Evolutionary conservation across 257 asterid species (phyloP).

Genomic region (Orobanche coerulescens): DNA sequence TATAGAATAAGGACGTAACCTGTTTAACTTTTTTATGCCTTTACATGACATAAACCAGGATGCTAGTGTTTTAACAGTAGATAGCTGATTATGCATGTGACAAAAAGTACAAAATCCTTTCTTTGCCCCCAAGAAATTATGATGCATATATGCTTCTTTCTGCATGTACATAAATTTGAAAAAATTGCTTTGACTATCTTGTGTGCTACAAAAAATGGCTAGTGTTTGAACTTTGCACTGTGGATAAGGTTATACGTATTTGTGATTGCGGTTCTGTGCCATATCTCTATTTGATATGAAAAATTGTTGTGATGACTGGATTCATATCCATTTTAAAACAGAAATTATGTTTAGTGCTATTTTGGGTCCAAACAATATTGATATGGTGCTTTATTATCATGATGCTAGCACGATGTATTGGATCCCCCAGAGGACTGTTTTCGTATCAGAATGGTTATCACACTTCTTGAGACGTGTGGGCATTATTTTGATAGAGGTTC

Average conservation of each 20-base stretch:
- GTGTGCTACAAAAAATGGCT: not conserved
- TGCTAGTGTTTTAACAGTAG: not conserved
- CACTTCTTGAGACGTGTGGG: constrained; percentile 96
- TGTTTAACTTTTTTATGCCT: not conserved
- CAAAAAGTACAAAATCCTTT: not conserved
- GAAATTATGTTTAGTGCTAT: not conserved
- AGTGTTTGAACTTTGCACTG: not conserved
- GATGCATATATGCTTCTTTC: not conserved
- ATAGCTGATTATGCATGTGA: constrained; percentile 5
- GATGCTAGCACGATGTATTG: constrained; percentile 69
- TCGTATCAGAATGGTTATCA: constrained; percentile 86
- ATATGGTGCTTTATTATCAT: constrained; percentile 27
- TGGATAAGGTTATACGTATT: not conserved
- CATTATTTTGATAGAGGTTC: constrained; percentile 98
- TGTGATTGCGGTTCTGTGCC: not conserved
- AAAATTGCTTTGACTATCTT: not conserved
- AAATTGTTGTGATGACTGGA: constrained; percentile 5
- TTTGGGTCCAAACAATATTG: constrained; percentile 17
- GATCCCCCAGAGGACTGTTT: constrained; percentile 98
- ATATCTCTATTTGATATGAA: not conserved
- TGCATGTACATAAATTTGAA: not conserved
- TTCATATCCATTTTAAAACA: constrained; percentile 10
- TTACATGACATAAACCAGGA: not conserved
- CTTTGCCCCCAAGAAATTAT: not conserved
- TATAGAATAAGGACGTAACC: not conserved